phyloP scores from a whole-genome alignment of 345 rosid species.

The Sapria himalayana region DNA sequence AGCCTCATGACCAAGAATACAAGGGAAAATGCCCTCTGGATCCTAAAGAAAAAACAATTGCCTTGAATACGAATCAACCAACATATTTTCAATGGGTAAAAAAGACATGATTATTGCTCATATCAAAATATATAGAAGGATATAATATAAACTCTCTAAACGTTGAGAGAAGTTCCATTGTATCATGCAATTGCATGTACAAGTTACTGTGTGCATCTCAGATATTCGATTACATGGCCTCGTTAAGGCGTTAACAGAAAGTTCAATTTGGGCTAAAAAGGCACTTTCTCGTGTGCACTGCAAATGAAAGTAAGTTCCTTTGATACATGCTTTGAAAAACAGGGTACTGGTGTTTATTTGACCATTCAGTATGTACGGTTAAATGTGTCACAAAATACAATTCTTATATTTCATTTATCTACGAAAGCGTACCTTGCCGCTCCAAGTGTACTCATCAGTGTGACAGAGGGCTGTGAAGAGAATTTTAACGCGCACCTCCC shows the following conservation, averaged over 20 bases:
- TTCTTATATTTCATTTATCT: no score
- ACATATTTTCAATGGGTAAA: not conserved
- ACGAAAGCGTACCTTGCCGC: constrained; percentile 68
- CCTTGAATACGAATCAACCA: not conserved
- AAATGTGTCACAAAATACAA: not conserved
- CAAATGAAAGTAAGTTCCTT: not conserved
- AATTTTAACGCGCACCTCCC: constrained; percentile 83
- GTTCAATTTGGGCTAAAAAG: not conserved
- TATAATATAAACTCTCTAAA: not conserved
- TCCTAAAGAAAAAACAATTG: constrained; percentile 27
- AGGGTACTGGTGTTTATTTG: no score
- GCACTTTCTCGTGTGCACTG: not conserved
- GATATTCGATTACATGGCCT: no score
- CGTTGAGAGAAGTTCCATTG: no score
- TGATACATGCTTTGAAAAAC: not conserved
- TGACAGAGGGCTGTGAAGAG: constrained; percentile 88
- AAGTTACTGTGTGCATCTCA: no score
- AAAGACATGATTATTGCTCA: not conserved
- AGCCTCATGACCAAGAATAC: constrained; percentile 96
- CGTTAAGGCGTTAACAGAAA: not conserved
- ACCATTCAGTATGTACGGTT: no score
- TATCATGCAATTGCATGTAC: no score
- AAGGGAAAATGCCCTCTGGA: constrained; percentile 90
- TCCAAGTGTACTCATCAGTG: constrained; percentile 97
- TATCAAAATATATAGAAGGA: not conserved